Percentiles rank a stretch among this genome's conserved stretches.
Evolutionary conservation across 2,329 filamentous ascomycete genomes (phyloP).

Genomic region (Paraphaeosphaeria minitans): DNA sequence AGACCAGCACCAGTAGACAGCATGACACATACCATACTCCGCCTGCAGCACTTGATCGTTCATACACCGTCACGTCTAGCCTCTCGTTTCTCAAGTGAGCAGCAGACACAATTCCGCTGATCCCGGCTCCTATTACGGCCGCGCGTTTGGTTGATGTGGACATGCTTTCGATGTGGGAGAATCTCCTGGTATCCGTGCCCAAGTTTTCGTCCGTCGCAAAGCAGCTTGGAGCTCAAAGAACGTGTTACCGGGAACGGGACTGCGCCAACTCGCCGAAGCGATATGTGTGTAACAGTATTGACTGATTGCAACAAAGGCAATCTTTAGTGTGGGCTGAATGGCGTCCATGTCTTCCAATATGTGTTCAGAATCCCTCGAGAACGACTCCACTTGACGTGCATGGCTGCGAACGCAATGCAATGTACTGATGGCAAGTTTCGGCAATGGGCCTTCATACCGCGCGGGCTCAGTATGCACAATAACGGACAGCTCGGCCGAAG

Average conservation of each 20-base stretch:
- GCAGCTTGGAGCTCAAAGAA: not conserved
- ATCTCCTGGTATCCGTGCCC: too few relatives aligned
- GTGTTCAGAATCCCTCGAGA: too few relatives aligned
- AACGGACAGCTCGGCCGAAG: conserved; percentile 11
- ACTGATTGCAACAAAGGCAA: not conserved
- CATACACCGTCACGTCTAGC: conserved; percentile 59
- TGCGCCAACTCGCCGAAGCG: not conserved
- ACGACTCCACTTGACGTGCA: not conserved
- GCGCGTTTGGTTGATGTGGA: conserved; percentile 25
- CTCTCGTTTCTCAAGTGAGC: conserved; percentile 42
- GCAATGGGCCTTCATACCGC: not conserved
- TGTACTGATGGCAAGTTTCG: not conserved
- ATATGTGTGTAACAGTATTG: not conserved
- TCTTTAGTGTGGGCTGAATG: not conserved
- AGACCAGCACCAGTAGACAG: not conserved
- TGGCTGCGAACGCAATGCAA: not conserved
- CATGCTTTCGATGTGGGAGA: conserved; percentile 17
- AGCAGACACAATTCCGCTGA: conserved; percentile 44
- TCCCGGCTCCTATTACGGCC: conserved; percentile 45
- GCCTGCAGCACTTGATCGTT: conserved; percentile 58
- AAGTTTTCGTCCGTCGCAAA: not conserved
- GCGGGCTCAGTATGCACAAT: not conserved
- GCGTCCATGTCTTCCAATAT: not conserved
- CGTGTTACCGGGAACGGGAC: not conserved
- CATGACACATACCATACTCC: conserved; percentile 58